These are phyloP conservation scores for Lycium ferocissimum DNA, from an alignment of 257 asterid genomes.

Conservation along the genomic window DNA sequence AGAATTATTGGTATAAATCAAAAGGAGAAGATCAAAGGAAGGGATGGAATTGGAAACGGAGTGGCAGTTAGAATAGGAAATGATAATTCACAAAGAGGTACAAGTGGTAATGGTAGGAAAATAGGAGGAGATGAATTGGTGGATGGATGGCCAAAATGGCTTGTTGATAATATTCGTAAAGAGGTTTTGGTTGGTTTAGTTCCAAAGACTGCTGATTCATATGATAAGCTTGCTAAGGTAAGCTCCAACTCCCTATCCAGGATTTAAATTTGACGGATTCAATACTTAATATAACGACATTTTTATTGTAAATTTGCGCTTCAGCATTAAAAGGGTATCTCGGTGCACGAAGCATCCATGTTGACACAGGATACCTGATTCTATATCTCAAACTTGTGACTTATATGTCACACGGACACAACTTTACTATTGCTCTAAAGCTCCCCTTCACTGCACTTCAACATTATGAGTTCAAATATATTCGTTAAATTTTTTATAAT, in stretches of 20 bases:
- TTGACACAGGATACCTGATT: too few species aligned
- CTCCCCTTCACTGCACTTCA: neutral
- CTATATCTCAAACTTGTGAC: neutral
- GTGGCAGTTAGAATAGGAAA: neutral
- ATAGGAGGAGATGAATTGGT: conserved; percentile 53
- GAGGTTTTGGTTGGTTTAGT: conserved; percentile 60
- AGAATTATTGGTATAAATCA: conserved; percentile 38
- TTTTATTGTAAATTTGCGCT: neutral
- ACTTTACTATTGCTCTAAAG: neutral
- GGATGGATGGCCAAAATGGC: conserved; percentile 86
- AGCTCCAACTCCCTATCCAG: neutral
- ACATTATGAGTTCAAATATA: neutral
- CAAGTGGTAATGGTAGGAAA: conserved; percentile 41
- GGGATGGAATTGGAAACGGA: conserved; percentile 44
- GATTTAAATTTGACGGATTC: neutral
- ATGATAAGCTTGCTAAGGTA: conserved; percentile 75
- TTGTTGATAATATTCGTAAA: conserved; percentile 54
- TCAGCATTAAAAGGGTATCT: neutral
- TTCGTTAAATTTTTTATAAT: too few species aligned
- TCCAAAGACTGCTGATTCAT: conserved; percentile 76
- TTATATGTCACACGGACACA: neutral
- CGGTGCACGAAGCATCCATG: neutral
- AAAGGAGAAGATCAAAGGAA: conserved; percentile 20
- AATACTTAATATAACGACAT: neutral
- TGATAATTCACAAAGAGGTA: neutral